Base-by-base conservation (phyloP, 768 basidiomycete genomes). In the Auriscalpium vulgare region DNA sequence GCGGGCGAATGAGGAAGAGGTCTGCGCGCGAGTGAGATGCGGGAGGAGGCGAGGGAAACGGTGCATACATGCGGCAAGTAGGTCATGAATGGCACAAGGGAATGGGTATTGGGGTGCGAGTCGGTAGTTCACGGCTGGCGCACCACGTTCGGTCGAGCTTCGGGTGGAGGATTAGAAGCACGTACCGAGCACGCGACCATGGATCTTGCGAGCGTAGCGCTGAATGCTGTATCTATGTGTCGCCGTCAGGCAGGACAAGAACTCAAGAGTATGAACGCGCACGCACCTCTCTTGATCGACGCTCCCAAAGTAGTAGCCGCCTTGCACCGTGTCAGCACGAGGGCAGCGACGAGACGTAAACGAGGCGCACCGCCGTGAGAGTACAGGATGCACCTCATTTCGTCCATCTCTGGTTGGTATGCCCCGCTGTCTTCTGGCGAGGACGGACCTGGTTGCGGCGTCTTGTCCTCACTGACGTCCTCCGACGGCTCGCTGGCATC, bases 51-150 rank as follows among this genome's bases (percentile, higher is more conserved):
- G 55, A 37, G 37, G 4, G 1, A n/a, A 7, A 29, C 23, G 9
- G 8, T 2, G 68, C 84, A 62, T 62, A 91, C 90, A 98, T 8
- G 93, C 86, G 2, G 95, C 90, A 10, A 98, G 66, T 37, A 85
- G 74, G 68, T 98, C 95, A 63, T 97, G 94, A 8, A 97, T 71
- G 1, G 87, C 91, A 61, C 91, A 92, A 13, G 95, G 95, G 67
- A 97, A 97, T 1, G 95, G 95, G 63, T 95, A 98, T 70, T 97
- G 95, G 0, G 95, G 95, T 13, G 95, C 88, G n/a, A 95, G 80
- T 40, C 88, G 80, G 64, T 91, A 91, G 60, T 88, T 87, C 53
- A 91, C 76, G 56, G 87, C 87, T 88, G 57, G 9, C 48, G 13
- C 35, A 38, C 13, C 35, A 50, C 14, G 10, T 45, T 47, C 46